These are phyloP conservation scores for Chytridium lagenaria DNA, from an alignment of 371 early-diverging fungal genomes.

Conservation along the genomic window DNA sequence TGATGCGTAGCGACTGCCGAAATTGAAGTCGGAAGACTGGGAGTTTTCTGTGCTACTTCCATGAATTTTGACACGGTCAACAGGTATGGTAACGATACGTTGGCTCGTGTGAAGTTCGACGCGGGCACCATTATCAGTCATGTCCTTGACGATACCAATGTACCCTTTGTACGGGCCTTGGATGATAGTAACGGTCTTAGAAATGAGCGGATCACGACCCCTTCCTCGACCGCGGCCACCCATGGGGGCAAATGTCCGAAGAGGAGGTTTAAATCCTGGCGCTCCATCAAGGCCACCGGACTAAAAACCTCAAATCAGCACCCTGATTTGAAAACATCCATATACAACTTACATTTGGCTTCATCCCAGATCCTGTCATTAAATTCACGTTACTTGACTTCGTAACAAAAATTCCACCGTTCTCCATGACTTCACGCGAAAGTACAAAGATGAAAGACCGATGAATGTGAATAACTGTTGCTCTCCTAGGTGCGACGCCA, in stretches of 20 bases:
- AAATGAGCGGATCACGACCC: slow-evolving; percentile 79
- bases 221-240: slow-evolving; percentile 74
- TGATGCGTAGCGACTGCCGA: slow-evolving; percentile 36
- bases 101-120: slow-evolving; percentile 94
- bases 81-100: slow-evolving; percentile 34
- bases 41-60: slow-evolving; percentile 43
- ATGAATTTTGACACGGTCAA: slow-evolving; percentile 68
- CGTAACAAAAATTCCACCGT: slow-evolving; percentile 73
- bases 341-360: too few relatives aligned
- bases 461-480: slow-evolving; percentile 73
- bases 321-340: too few relatives aligned
- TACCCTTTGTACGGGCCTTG: slow-evolving; percentile 98
- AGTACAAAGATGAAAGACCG: slow-evolving; percentile 70
- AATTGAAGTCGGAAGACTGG: slow-evolving; percentile 34
- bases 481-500: slow-evolving; percentile 48
- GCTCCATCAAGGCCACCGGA: slow-evolving; percentile 22
- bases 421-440: slow-evolving; percentile 66
- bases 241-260: slow-evolving; percentile 16
- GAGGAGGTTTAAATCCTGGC: background rate
- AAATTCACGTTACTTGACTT: slow-evolving; percentile 49
- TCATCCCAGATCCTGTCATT: too few relatives aligned
- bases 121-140: slow-evolving; percentile 75
- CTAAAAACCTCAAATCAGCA: too few relatives aligned
- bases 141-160: slow-evolving; percentile 94
- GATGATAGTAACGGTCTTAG: slow-evolving; percentile 86